phyloP scores from a whole-genome alignment of 139 green algal species.

The Micromonas commoda region DNA sequence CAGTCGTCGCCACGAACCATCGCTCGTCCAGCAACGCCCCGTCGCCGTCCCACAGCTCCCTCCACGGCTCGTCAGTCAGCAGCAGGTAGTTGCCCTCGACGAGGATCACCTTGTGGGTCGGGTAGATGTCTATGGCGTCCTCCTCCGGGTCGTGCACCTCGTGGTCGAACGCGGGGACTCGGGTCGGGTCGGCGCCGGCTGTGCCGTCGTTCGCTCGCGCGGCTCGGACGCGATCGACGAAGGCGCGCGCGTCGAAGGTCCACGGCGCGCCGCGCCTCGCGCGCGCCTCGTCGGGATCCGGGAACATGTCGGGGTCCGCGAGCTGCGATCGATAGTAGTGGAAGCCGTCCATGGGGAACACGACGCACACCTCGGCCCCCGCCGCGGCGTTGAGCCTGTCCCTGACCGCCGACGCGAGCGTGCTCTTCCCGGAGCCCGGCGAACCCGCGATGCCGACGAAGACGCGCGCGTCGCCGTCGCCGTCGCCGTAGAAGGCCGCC shows the following conservation, averaged over 20 bases:
- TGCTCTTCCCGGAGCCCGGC: constrained; percentile 73
- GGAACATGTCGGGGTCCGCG: constrained; percentile 37
- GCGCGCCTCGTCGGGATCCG: constrained; percentile 36
- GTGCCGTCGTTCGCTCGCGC: constrained; percentile 21
- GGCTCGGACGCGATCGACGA: constrained; percentile 49
- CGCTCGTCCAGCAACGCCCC: constrained; percentile 49
- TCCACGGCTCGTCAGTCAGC: constrained; percentile 50
- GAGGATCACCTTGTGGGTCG: constrained; percentile 51
- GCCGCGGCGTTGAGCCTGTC: constrained; percentile 42
- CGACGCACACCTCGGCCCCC: constrained; percentile 29
- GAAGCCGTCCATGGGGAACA: constrained; percentile 78
- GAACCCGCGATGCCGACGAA: constrained; percentile 72
- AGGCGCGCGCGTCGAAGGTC: constrained; percentile 73
- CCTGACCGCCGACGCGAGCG: constrained; percentile 50
- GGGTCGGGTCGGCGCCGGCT: constrained; percentile 43
- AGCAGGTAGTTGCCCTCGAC: constrained; percentile 88
- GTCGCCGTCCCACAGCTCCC: constrained; percentile 33
- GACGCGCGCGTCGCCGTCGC: background rate
- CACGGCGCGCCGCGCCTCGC: constrained; percentile 43
- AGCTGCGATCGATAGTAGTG: constrained; percentile 73
- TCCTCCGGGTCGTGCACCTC: constrained; percentile 60
- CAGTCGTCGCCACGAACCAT: constrained; percentile 60
- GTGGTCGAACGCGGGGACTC: constrained; percentile 71
- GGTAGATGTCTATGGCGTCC: constrained; percentile 47
- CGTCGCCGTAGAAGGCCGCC: background rate